A percentile compares a stretch with the other conserved stretches of the same genome.
These are phyloP conservation scores for Saccharomyces hybrid DNA, from an alignment of 1,139 yeast species.

Conservation along the genomic window DNA sequence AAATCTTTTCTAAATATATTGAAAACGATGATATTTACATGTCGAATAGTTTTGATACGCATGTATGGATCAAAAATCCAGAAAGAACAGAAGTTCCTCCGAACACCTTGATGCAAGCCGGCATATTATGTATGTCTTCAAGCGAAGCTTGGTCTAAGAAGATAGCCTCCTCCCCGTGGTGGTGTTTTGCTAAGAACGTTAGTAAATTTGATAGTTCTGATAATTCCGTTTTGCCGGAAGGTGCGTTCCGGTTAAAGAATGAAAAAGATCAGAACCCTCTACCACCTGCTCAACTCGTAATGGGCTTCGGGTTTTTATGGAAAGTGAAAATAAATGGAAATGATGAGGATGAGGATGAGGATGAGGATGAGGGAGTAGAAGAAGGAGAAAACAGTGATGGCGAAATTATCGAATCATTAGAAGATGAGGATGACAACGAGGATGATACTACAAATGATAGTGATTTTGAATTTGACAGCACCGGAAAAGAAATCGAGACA, in stretches of 20 bases:
- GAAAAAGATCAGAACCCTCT: slow-evolving; percentile 49
- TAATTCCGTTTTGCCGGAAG: slow-evolving; percentile 56
- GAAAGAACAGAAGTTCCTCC: slow-evolving; percentile 52
- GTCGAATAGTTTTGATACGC: slow-evolving; percentile 64
- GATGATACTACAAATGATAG: not conserved
- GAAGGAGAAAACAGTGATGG: slow-evolving; percentile 2
- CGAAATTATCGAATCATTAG: slow-evolving; percentile 1
- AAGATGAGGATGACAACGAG: not conserved
- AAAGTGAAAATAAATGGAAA: slow-evolving; percentile 37
- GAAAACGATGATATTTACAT: slow-evolving; percentile 65
- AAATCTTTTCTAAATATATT: slow-evolving; percentile 72
- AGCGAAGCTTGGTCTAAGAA: slow-evolving; percentile 88
- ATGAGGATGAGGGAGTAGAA: slow-evolving; percentile 7
- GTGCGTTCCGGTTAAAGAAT: slow-evolving; percentile 51
- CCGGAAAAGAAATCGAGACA: not conserved
- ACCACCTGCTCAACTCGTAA: slow-evolving; percentile 76
- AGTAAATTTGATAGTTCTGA: slow-evolving; percentile 58
- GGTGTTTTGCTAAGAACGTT: slow-evolving; percentile 56
- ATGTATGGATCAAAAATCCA: slow-evolving; percentile 77
- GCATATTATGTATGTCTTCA: slow-evolving; percentile 71
- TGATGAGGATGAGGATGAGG: slow-evolving; percentile 18
- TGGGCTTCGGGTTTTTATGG: slow-evolving; percentile 87
- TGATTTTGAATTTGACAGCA: not conserved
- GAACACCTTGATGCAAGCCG: slow-evolving; percentile 82
- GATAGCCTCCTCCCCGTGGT: slow-evolving; percentile 77